Base-by-base conservation (phyloP, 768 basidiomycete genomes). In the Lactarius vividus region DNA sequence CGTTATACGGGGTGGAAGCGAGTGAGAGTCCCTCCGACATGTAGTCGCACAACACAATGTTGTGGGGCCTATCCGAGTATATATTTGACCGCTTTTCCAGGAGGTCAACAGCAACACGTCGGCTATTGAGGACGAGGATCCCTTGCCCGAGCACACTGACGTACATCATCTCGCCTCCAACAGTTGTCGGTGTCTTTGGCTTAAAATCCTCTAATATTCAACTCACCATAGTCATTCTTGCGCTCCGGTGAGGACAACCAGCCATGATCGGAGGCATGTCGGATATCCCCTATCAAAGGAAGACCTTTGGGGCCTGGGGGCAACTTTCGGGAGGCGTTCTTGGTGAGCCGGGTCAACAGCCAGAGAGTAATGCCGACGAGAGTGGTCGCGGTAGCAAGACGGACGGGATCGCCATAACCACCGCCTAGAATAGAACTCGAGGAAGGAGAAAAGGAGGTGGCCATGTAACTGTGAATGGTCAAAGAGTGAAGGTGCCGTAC, bases 31-130 rank as follows among this genome's bases (percentile, higher is more conserved):
- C 70, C 75, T 73, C 74, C 46, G 74, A 73, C 18, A 74, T 69
- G 42, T 74, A 65, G 64, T 74, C 72, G 44, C 75, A 74, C n/a
- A 65, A 66, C 68, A 75, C 70, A 5, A 71, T 66, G 55, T 74
- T 65, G 15, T 49, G 29, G 0, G 74, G 74, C 20, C 75, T 70
- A 33, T 73, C 73, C 2, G 76, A 75, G 67, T 76, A 76, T 59
- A 73, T 72, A 35, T 65, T 52, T 57, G 73, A 74, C 63, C 72
- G 70, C 69, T 74, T 73, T 54, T 76, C 74, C n/a, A 77, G 70
- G 13, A 76, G 49, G 11, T 74, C 75, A n/a, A 70, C 40, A 3
- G 75, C 75, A 39, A 68, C 67, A 7, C 49, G 49, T 6, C 26
- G 49, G n/a, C 49, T 52, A 15, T 52, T 52, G 13, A 52, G n/a